A percentile compares a stretch with the other conserved stretches of the same genome.
These are phyloP conservation scores for Pseudogymnoascus sp. DNA, from an alignment of 2,329 filamentous ascomycete species.

Conservation along the genomic window DNA sequence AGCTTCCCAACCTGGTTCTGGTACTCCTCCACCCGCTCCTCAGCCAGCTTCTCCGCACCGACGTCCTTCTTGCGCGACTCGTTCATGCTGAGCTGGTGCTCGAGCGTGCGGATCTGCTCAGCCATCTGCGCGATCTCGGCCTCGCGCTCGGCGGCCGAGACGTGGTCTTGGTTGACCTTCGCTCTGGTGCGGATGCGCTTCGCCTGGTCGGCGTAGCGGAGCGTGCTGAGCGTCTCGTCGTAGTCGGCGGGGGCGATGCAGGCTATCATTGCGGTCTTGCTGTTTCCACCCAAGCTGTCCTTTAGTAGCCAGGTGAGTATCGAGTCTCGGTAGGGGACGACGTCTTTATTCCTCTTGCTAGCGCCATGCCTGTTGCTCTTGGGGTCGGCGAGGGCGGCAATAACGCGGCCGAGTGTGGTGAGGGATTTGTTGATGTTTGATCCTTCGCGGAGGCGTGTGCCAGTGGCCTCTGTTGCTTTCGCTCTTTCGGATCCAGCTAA, in stretches of 20 bases:
- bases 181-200: conserved; percentile 94
- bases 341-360: conserved; percentile 56
- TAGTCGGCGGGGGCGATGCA: conserved; percentile 95
- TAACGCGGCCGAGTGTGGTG: conserved; percentile 89
- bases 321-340: conserved; percentile 90
- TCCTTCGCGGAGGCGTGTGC: conserved; percentile 81
- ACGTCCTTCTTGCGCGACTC: conserved; percentile 61
- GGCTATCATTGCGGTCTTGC: conserved; percentile 98
- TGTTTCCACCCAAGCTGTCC: conserved; percentile 91
- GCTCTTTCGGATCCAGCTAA: conserved; percentile 90
- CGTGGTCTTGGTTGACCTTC: conserved; percentile 89
- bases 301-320: conserved; percentile 80
- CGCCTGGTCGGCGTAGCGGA: conserved; percentile 94
- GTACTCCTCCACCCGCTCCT: conserved; percentile 87
- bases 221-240: conserved; percentile 90
- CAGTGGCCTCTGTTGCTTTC: conserved; percentile 91
- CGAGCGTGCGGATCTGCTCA: conserved; percentile 76
- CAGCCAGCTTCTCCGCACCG: conserved; percentile 59
- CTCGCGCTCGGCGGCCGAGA: conserved; percentile 86
- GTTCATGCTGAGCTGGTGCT: conserved; percentile 59
- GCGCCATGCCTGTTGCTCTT: conserved; percentile 48
- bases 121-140: conserved; percentile 92
- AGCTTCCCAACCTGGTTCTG: conserved; percentile 82
- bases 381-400: conserved; percentile 72
- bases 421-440: conserved; percentile 99